Base-by-base conservation (phyloP, 345 rosid species). In the Eucalyptus urophylla region DNA sequence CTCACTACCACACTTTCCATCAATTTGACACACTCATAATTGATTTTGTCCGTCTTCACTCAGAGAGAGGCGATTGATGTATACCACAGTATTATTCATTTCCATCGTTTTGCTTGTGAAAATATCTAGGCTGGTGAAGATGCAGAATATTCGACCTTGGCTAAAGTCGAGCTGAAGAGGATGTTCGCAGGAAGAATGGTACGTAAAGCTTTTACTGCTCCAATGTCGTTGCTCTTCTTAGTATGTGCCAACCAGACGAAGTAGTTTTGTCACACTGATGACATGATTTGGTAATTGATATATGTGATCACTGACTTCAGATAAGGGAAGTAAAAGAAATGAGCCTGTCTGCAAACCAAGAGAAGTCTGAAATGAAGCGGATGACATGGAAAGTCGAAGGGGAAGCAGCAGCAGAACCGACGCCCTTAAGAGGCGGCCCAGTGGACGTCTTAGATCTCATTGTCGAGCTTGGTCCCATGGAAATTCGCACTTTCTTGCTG, bases 401-500 rank as follows among this genome's bases (percentile, higher is more conserved):
- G 31, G 95, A 92, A 53, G 67, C 5, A 6, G 91, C 88, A 29
- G 25, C 47, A 19, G 88, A 87, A 58, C 5, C 91, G 5, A 49
- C 91, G 49, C 87, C 94, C 3, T 53, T 91, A 49, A 93, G 92
- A 92, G 97, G 98, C 7, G 94, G 97, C 10, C 93, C 94, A 49
- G 88, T 96, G 13, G 94, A 93, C 72, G 47, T 24, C 22, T 93
- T 95, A 8, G 90, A 89, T 54, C 93, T 94, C 21, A 86, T 92
- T n/a, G 95, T 96, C 7, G 97, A 95, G 93, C 94, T 96, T 33
- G 96, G 92, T 62, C 97, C 97, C 37, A 95, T 96, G 98, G 96
- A 95, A 90, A 95, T 96, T 86, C 95, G 97, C 80, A 94, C 97
- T 69, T 94, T 95, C 92, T 76, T 94, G 91, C 88, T 95, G 87